Base-by-base conservation (phyloP, 352 stramenopile genomes). In the Phytophthora palmivora region DNA sequence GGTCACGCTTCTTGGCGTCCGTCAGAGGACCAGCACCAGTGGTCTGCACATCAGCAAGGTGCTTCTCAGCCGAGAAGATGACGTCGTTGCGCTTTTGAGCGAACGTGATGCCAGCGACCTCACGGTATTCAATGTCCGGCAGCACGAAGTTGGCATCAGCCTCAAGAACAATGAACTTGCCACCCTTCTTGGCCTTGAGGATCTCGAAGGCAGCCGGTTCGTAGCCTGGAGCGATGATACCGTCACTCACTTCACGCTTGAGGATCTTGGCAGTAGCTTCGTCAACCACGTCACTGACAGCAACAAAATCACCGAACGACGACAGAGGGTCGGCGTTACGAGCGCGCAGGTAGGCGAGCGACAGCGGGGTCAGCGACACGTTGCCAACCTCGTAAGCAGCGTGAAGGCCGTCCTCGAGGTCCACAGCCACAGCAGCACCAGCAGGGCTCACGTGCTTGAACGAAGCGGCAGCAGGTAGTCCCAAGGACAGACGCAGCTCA, bases 361-460 rank as follows among this genome's bases (percentile, higher is more conserved):
- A 97, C 19, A 94, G 79, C 28, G 97, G 95, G 45, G 97, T 99
- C 24, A 99, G 83, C 51, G 60, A 67, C 8, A 91, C 82, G 55
- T 94, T 96, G 58, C 87, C 87, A 14, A 96, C 87, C 72, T 99
- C 98, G 77, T 99, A 99, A 0, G 97, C 97, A 22, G 84, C 56
- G 61, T 89, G 94, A 57, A 99, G 94, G 12, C 88, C 76, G 24
- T 94, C 84, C 21, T 92, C 96, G 6, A 99, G 82, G n/a, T 98
- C 96, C 6, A 99, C 95, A 15, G 96, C 97, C 1, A 99, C 94
- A n/a, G 96, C 97, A 11, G 96, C 96, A 63, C 97, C 97, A 2
- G 94, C 94, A 19, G 98, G 98, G 66, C 87, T 98, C 26, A 99
- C 97, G 82, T 99, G 98, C 88, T 99, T 99, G 85, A 99, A 99